Evolutionary conservation across 345 rosid genomes (phyloP).

Genomic region (Gossypium longicalyx): DNA sequence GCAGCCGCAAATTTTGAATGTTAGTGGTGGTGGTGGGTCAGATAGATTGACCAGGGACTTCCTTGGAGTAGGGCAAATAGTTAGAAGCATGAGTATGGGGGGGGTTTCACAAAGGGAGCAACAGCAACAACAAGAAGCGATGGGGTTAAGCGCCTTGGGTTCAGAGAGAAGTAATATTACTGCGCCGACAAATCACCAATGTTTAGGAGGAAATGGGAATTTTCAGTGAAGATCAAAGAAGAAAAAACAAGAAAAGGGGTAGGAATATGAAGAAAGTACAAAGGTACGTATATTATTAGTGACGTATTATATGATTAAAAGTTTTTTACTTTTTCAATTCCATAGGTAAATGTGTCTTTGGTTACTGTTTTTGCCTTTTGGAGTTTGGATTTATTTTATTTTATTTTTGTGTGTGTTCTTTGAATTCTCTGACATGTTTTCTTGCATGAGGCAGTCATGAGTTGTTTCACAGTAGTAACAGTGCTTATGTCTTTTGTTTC

Average conservation of each 20-base stretch:
- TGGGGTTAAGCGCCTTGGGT: neutral
- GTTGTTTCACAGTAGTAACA: conserved; percentile 20
- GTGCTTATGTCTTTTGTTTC: conserved; percentile 26
- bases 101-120: conserved; percentile 34
- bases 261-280: conserved; percentile 11
- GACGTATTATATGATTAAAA: conserved; percentile 2
- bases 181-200: conserved; percentile 36
- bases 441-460: conserved; percentile 39
- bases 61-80: conserved; percentile 71
- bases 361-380: neutral
- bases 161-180: conserved; percentile 17
- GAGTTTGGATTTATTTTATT: no score
- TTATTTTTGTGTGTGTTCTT: neutral
- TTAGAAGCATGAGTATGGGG: conserved; percentile 38
- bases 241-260: neutral
- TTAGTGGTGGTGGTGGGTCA: conserved; percentile 46
- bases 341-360: neutral
- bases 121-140: conserved; percentile 14
- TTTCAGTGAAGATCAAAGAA: conserved; percentile 12
- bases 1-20: conserved; percentile 17
- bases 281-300: conserved; percentile 25
- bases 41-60: conserved; percentile 73
- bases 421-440: conserved; percentile 40
- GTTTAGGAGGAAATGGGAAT: conserved; percentile 22
- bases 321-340: neutral